These are phyloP conservation scores for Aaosphaeria pasadenensis DNA, from an alignment of 2,329 filamentous ascomycete genomes.

Conservation along the genomic window DNA sequence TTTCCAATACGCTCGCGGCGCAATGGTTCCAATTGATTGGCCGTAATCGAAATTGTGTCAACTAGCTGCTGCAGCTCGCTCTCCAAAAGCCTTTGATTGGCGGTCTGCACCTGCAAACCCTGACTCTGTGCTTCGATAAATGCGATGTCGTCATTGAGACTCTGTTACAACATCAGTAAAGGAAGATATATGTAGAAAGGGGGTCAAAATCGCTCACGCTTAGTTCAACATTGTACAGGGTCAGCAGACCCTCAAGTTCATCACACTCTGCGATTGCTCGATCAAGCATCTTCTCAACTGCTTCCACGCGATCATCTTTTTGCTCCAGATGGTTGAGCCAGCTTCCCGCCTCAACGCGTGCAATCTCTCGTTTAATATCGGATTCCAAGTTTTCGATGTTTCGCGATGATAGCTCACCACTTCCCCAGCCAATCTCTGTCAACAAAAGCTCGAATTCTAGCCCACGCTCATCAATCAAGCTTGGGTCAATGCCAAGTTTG, in stretches of 20 bases:
- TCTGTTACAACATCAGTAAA: constrained; percentile 52
- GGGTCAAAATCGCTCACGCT: constrained; percentile 58
- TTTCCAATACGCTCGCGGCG: constrained; percentile 71
- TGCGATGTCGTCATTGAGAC: constrained; percentile 89
- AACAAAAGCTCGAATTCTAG: constrained; percentile 79
- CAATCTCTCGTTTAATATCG: constrained; percentile 83
- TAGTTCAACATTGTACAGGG: constrained; percentile 90
- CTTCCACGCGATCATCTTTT: constrained; percentile 85
- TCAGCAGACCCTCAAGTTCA: constrained; percentile 89
- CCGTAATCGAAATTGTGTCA: constrained; percentile 84
- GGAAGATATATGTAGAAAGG: constrained; percentile 6
- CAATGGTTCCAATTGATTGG: constrained; percentile 70
- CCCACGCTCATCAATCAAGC: constrained; percentile 71
- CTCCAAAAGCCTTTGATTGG: constrained; percentile 92
- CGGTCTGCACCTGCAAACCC: constrained; percentile 92
- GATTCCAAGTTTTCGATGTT: constrained; percentile 77
- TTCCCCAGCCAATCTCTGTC: constrained; percentile 86
- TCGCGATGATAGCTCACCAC: constrained; percentile 69
- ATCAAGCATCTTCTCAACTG: constrained; percentile 83
- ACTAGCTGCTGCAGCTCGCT: constrained; percentile 87
- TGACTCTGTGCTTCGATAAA: constrained; percentile 98
- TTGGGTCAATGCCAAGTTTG: constrained; percentile 72
- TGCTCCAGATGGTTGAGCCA: constrained; percentile 83
- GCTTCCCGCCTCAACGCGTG: constrained; percentile 85
- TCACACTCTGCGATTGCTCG: constrained; percentile 92